phyloP scores from a whole-genome alignment of 2,329 filamentous ascomycete species.

The Sporothrix humicola region DNA sequence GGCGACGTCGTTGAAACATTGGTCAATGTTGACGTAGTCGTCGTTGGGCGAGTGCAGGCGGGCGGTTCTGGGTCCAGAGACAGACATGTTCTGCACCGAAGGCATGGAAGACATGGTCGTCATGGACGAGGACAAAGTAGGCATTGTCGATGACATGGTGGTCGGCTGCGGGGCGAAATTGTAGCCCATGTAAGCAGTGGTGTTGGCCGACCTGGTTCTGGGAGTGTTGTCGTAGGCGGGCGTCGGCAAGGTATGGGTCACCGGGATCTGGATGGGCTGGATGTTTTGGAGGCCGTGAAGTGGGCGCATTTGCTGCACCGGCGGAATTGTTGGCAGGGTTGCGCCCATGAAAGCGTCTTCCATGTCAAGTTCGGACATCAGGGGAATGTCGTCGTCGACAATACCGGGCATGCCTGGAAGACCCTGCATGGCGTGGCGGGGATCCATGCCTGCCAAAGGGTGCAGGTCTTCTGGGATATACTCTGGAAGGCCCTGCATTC shows the following conservation, averaged over 20 bases:
- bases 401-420: not conserved
- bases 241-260: not conserved
- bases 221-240: not conserved
- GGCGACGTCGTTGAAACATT: not conserved
- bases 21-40: not conserved
- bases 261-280: not conserved
- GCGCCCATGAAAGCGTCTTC: too few relatives aligned
- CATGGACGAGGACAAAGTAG: not conserved
- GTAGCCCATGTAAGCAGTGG: constrained; percentile 5
- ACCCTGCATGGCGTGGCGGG: not conserved
- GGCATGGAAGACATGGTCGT: too few relatives aligned
- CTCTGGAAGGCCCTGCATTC: not conserved
- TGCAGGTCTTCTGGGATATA: too few relatives aligned
- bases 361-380: not conserved
- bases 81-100: too few relatives aligned
- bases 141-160: not conserved
- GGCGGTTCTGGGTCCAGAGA: too few relatives aligned
- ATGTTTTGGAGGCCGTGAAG: not conserved
- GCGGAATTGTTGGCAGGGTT: not conserved
- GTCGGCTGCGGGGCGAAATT: not conserved
- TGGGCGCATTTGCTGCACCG: not conserved
- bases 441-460: not conserved
- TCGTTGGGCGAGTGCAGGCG: constrained; percentile 1
- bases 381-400: not conserved
- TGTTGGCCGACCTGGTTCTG: not conserved